Evolutionary conservation across 139 green algal species (phyloP), one percentile per base, ranked within the genome.

Genomic region (Spirogloea muscicola): DNA sequence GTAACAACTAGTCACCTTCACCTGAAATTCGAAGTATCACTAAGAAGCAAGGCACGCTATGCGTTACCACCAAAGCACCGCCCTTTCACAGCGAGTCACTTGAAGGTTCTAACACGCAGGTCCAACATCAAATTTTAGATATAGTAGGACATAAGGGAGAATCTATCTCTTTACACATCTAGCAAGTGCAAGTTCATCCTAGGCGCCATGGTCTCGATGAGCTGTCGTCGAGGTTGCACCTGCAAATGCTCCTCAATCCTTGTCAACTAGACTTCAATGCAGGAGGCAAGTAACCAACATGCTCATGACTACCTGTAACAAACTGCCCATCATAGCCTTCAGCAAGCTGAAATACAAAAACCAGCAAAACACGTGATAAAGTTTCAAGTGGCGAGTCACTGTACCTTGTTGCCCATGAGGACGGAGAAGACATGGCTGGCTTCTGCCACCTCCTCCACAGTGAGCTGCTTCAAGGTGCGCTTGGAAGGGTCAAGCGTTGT

Each of bases 341-440:
- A 68, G 10, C 4, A 68, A 25, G n/a, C n/a, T n/a, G n/a, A n/a
- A 27, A 31, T 27, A 68, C 44, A 63, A 65, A 27, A 37, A 31
- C 46, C 63, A 21, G 6, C 43, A 72, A 13, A 16, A 46, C 49
- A 34, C 18, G 21, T 13, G 13, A 16, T 13, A 13, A 46, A 49
- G 60, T 64, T 4, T 42, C 34, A 29, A 9, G 86, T 6, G 36
- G 52, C 10, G 52, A 27, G n/a, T n/a, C 46, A n/a, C n/a, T n/a
- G n/a, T n/a, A 94, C 89, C 63, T 92, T 90, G 65, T 90, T 73
- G 3, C 93, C 93, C 94, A 98, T 98, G 37, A 98, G 89, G 69
- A 93, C 41, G 1, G 64, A 84, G 49, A 98, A 90, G 42, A 89
- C 88, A 57, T 90, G 75, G 70, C 79, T 88, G 9, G 93, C 92